Base-by-base conservation (phyloP, 257 asterid species). In the Lycium barbarum region DNA sequence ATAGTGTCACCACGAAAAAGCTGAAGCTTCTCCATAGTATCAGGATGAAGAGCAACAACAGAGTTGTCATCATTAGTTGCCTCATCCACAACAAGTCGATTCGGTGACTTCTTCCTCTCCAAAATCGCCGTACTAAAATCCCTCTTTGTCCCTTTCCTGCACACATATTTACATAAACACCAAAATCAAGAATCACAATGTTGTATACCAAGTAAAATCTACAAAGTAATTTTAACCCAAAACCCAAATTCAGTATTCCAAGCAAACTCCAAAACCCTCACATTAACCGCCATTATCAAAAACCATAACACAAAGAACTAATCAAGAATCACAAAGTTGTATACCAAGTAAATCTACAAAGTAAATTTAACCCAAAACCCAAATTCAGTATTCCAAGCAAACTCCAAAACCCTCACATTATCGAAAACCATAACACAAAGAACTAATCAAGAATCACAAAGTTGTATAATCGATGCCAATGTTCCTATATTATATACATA, bases 21-120 rank as follows among this genome's bases (percentile, higher is more conserved):
- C 86, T 87, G 89, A 22, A 87, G 89, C 79, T 87, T 87, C 51
- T 84, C 89, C 89, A 87, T 87, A 26, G 89, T 87, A 22, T 72
- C 86, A 81, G 89, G 89, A 35, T 87, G 89, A 58, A 87, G 85
- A 63, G 89, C 71, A n/a, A 87, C 87, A 49, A 87, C 87, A 35
- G 89, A 87, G 58, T 87, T 87, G 45, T 87, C 89, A 82, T 87
- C 89, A 47, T 87, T 87, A 35, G 53, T 35, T 15, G 89, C 87
- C 15, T 87, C 89, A 15, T 87, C 89, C 6, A 87, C 89, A 7
- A 87, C 87, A 4, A 87, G 84, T 14, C 89, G 62, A 74, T 87
- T 87, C 6, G 86, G 59, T 8, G 89, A 84, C 82, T 87, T 87
- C 81, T 87, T 87, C 81, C 84, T 81, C 84, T 87, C 89, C 84